Evolutionary conservation across 352 stramenopile genomes (phyloP).

Genomic region (Phytophthora fragariae): DNA sequence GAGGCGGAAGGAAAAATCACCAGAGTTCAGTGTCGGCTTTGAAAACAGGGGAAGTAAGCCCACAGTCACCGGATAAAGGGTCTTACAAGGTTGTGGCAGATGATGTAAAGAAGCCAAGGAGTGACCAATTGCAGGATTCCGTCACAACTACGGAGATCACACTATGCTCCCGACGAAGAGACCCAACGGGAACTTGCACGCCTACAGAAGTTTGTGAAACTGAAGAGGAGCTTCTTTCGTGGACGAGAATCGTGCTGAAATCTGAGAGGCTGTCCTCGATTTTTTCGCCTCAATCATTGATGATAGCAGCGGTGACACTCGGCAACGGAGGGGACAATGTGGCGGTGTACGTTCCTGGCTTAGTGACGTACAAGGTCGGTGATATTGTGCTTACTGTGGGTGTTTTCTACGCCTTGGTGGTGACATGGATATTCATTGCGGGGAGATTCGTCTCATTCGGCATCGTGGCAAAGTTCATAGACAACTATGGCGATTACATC

Average conservation of each 20-base stretch:
- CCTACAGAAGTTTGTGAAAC: not conserved
- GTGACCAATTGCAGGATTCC: not conserved
- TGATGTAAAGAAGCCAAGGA: not conserved
- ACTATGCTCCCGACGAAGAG: not conserved
- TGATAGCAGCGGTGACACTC: constrained; percentile 10
- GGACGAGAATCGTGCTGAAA: not conserved
- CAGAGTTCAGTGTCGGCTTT: not conserved
- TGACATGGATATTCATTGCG: constrained; percentile 5
- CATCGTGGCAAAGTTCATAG: constrained; percentile 3
- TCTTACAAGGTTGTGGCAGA: not conserved
- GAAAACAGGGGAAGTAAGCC: not conserved
- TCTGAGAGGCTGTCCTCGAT: not conserved
- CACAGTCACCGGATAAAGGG: not conserved
- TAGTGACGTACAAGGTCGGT: not conserved
- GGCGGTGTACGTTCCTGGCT: constrained; percentile 5
- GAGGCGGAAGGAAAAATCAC: not conserved
- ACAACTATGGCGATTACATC: constrained; percentile 9
- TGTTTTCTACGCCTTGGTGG: constrained; percentile 11
- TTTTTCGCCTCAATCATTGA: constrained; percentile 1
- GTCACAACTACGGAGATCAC: not conserved
- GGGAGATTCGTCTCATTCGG: constrained; percentile 6
- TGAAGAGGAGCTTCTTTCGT: not conserved
- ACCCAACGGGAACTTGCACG: not conserved
- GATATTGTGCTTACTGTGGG: constrained; percentile 3
- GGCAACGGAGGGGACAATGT: constrained; percentile 14